These are phyloP conservation scores for Ascochyta fabae DNA, from an alignment of 2,329 filamentous ascomycete species.

Conservation along the genomic window DNA sequence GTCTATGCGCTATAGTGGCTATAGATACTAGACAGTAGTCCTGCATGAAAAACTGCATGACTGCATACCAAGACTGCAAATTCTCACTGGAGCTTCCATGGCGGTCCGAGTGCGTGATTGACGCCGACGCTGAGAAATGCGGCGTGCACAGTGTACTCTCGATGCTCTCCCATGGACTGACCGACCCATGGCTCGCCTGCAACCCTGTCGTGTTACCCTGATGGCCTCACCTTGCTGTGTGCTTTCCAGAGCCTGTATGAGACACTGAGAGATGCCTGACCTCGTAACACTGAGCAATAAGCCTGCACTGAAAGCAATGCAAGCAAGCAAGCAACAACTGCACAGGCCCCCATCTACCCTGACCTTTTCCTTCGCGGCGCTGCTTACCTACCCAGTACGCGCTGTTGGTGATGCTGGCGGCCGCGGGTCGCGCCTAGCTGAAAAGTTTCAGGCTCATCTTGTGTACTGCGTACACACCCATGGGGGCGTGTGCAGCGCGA, in stretches of 20 bases:
- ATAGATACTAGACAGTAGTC: no score
- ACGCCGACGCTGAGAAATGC: constrained; percentile 14
- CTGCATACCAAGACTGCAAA: neutral
- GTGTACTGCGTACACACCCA: constrained; percentile 5
- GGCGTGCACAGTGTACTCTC: neutral
- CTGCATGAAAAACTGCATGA: neutral
- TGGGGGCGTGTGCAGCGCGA: constrained; percentile 1
- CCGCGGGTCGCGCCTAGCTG: constrained; percentile 10
- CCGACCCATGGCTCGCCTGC: constrained; percentile 7
- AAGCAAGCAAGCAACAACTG: neutral
- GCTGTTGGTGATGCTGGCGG: neutral
- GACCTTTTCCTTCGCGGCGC: neutral
- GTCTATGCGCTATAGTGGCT: no score
- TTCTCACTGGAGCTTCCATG: neutral
- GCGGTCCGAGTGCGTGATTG: constrained; percentile 8
- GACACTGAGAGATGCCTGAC: no score
- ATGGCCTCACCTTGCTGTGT: neutral
- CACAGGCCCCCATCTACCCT: neutral
- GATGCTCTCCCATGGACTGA: neutral
- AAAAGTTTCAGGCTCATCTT: neutral
- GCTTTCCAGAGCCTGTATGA: no score
- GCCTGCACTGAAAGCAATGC: neutral
- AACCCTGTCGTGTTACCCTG: constrained; percentile 12
- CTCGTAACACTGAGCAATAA: neutral
- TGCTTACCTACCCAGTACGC: constrained; percentile 2